Base-by-base conservation (phyloP, 139 green algal genomes). In the Diplosphaera chodatii region DNA sequence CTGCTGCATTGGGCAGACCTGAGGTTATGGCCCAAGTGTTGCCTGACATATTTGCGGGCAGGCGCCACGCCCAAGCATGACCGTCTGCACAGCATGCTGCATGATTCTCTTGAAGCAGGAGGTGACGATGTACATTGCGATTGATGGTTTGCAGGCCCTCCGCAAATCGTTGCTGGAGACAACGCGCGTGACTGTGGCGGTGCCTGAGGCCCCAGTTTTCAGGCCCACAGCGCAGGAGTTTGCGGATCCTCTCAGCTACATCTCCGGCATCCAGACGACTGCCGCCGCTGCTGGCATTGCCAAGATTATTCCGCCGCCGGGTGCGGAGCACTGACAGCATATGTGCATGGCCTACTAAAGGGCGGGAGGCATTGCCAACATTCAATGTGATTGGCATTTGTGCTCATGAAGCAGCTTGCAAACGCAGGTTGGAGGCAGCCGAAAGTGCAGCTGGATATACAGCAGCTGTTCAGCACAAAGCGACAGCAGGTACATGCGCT, bases 201-300 rank as follows among this genome's bases (percentile, higher is more conserved):
- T 75, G 4, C 70, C 74, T 31, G 68, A 79, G n/a, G 74, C 74
- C 8, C 74, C 74, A n/a, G 68, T 72, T 23, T 79, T 71, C 55
- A 64, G 67, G 55, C 74, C 74, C n/a, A 79, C 63, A 28, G 74
- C 65, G 63, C 68, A 79, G 65, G 68, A 79, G 68, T 79, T 74
- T 32, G 27, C 22, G 25, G 63, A 79, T 37, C 48, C 63, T 31
- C 65, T 79, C 27, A 40, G 32, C 4, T 79, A 75, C 33, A 79
- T 79, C 31, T 70, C 15, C 33, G 71, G 67, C 25, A 79, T 79
- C 40, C 41, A 66, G 22, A 33, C 28, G n/a, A 62, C 68, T 29
- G 74, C 40, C 21, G 34, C 68, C 40, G 23, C 65, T 33, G 62
- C 41, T 4, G 74, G 74, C 18, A 75, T 74, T 40, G 59, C 64